Base-by-base conservation (phyloP, 352 stramenopile species). In the Pythium rishiriense region DNA sequence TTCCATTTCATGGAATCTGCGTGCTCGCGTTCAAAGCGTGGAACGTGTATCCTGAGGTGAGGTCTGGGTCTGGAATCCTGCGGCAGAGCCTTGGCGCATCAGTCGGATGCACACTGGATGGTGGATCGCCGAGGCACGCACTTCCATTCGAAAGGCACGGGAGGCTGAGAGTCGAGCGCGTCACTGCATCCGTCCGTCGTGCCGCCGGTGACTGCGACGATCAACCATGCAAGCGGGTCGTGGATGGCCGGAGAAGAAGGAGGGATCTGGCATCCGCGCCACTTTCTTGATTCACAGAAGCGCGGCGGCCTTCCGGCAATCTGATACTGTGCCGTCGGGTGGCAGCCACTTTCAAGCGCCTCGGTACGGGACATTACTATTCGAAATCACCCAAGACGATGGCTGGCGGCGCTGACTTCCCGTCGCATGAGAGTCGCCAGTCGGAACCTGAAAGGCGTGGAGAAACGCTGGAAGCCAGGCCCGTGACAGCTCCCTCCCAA, bases 261-360 rank as follows among this genome's bases (percentile, higher is more conserved):
- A 39, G 39, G 37, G 17, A 43, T 49, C 42, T 51, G 24, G 22
- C 14, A 35, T n/a, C 41, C 21, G 14, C 37, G 37, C n/a, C 37
- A 12, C 41, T 47, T 47, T 47, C 41, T 47, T 47, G 41, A 47
- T 19, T 14, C 41, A 47, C 41, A 47, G 47, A 54, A 54, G 47
- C 47, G 3, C 26, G 15, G 26, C 47, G 28, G 47, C 47, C 26
- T 39, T 26, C 49, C 29, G n/a, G 14, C 29, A 57, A 45, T 57
- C 29, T 57, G 49, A 57, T 57, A 57, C 49, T 45, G 37, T 35
- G 31, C 5, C 5, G 31, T 11, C 31, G 5, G 31, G 5, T 5
- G 3, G 37, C 1, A 43, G 37, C 11, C n/a, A n/a, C 37, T 43
- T 43, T 43, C 14, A 17, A 43, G n/a, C n/a, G n/a, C n/a, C n/a